Evolutionary conservation across 306 rosid genomes (phyloP), one percentile per base, ranked within the genome.

Genomic region (Dalbergia cultrata): DNA sequence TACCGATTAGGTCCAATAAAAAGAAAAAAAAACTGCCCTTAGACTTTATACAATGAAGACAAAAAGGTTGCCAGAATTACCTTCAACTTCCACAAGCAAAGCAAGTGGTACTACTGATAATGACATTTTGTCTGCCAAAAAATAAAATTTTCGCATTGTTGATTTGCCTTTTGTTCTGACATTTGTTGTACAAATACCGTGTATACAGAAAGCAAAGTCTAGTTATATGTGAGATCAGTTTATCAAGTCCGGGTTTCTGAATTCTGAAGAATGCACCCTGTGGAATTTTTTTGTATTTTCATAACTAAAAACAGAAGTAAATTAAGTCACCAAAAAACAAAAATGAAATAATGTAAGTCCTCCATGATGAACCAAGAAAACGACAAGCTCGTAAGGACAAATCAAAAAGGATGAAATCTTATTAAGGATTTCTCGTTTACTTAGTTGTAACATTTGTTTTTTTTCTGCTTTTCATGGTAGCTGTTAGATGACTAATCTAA

Each of bases 401-500:
- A 58, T 54, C 16, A 37, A 21, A 64, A 19, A 35, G 45, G 8
- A 45, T n/a, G 73, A 70, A 50, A 61, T 70, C 34, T 62, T 53
- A 69, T 66, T 13, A 67, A 67, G 72, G 34, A 65, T 65, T 64
- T 64, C 52, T 65, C 31, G 33, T 37, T 37, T 65, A 17, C 49
- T 34, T 79, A 31, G 84, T 53, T 39, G 79, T 63, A 72, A 80
- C 39, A 62, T 26, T 22, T 31, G 3, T 11, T 8, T 6, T 45
- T 47, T 49, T 52, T 16, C 19, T 52, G 58, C 16, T 52, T 52
- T 54, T 34, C 39, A 53, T 44, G 13, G 31, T 67, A 64, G 70
- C 58, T 45, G 68, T 74, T 74, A 16, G 34, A 65, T 58, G 64
- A 74, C 39, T 59, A 67, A 50, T 82, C 72, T 35, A 77, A 71